Percentiles rank a stretch among this genome's conserved stretches.
Evolutionary conservation across 176 grass and related monocot species (phyloP).

Genomic region (Zoysia pacifica): DNA sequence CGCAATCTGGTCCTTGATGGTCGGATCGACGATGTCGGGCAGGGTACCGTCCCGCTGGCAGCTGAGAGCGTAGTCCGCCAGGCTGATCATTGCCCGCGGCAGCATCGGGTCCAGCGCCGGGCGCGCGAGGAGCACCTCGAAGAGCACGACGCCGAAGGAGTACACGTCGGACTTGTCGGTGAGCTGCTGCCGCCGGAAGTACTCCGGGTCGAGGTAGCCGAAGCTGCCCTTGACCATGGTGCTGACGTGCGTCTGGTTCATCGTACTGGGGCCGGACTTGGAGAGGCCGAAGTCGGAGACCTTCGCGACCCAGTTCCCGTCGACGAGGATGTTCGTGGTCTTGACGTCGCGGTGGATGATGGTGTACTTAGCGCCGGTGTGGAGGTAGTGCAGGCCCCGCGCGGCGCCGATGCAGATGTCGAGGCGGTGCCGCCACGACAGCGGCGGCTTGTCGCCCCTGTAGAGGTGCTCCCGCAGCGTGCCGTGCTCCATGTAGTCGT

Average conservation of each 20-base stretch:
- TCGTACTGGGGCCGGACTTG: conserved; percentile 66
- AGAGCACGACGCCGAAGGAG: conserved; percentile 87
- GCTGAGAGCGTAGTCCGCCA: conserved; percentile 53
- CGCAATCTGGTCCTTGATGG: conserved; percentile 53
- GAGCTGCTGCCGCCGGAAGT: conserved; percentile 82
- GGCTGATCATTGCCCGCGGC: conserved; percentile 48
- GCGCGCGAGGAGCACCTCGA: conserved; percentile 72
- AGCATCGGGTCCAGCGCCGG: conserved; percentile 54
- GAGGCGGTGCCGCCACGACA: conserved; percentile 67
- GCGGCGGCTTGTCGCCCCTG: conserved; percentile 60
- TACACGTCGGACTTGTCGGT: conserved; percentile 91
- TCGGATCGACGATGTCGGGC: conserved; percentile 36
- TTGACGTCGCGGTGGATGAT: conserved; percentile 95
- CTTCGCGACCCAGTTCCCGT: conserved; percentile 82
- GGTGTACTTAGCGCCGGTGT: conserved; percentile 91
- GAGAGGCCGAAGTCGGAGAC: conserved; percentile 91
- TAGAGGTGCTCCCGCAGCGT: conserved; percentile 88
- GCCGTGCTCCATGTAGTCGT: conserved; percentile 87
- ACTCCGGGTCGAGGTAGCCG: conserved; percentile 89
- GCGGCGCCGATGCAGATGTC: conserved; percentile 92
- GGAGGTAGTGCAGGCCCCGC: conserved; percentile 80
- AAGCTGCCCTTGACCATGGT: conserved; percentile 96
- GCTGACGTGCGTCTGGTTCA: conserved; percentile 83
- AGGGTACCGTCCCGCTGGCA: conserved; percentile 48
- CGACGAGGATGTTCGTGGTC: conserved; percentile 91